phyloP scores from a whole-genome alignment of 1,139 yeast genomes.

The Martiniozyma asiatica region DNA sequence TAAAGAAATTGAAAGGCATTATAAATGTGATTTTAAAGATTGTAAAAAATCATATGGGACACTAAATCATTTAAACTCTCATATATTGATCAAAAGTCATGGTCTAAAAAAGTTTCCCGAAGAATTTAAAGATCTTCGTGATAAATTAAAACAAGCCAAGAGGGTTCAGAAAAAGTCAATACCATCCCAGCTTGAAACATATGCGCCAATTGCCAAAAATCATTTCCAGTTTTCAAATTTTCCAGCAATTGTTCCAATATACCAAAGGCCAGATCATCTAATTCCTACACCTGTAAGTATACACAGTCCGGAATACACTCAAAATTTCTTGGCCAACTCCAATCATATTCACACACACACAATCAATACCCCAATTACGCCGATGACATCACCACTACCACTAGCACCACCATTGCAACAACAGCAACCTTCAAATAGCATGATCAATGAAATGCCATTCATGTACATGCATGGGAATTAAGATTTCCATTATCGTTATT shows the following conservation, averaged over 20 bases:
- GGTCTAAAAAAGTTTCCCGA: conserved; percentile 60
- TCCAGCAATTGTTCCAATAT: background rate
- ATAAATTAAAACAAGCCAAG: conserved; percentile 13
- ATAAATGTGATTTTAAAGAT: conserved; percentile 46
- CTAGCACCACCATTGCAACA: no score
- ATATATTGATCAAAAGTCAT: conserved; percentile 60
- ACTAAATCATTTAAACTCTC: conserved; percentile 66
- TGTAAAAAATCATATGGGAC: conserved; percentile 70
- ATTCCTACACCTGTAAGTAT: no score
- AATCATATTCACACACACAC: no score
- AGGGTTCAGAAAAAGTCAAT: conserved; percentile 3
- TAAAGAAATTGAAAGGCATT: conserved; percentile 59
- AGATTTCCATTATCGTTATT: no score
- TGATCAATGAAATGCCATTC: no score
- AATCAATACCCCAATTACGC: no score
- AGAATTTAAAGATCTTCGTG: conserved; percentile 45
- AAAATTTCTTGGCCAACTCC: no score
- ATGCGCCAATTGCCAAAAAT: background rate
- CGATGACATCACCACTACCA: no score
- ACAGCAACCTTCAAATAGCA: no score
- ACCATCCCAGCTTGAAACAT: background rate
- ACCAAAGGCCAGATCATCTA: background rate
- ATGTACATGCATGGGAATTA: no score
- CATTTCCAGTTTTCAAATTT: background rate
- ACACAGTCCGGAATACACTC: no score